These are phyloP conservation scores for Colletotrichum sp. DNA, from an alignment of 2,329 filamentous ascomycete genomes.

Conservation along the genomic window DNA sequence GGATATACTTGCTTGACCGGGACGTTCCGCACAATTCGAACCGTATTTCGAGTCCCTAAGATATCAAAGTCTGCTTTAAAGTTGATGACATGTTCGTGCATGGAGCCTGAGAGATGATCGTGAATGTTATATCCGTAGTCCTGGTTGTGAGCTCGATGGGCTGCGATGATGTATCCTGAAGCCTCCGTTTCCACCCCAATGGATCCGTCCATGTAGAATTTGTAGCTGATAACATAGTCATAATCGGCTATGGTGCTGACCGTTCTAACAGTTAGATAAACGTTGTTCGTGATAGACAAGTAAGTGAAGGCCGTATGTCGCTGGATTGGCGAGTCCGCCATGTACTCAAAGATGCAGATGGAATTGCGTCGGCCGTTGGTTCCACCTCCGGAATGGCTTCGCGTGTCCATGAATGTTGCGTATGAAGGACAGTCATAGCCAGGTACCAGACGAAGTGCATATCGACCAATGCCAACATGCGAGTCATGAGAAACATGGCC, in stretches of 20 bases:
- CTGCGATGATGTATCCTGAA: slow-evolving; percentile 58
- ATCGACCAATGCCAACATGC: slow-evolving; percentile 52
- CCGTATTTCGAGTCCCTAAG: slow-evolving; percentile 49
- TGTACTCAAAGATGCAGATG: slow-evolving; percentile 62
- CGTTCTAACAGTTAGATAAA: slow-evolving; percentile 46
- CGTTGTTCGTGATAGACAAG: slow-evolving; percentile 51
- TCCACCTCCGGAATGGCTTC: slow-evolving; percentile 47
- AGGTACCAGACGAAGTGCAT: slow-evolving; percentile 46
- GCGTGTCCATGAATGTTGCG: slow-evolving; percentile 53
- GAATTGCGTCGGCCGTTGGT: slow-evolving; percentile 50
- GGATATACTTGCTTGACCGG: slow-evolving; percentile 41
- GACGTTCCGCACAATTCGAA: slow-evolving; percentile 39
- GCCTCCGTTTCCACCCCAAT: slow-evolving; percentile 56
- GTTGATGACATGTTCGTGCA: slow-evolving; percentile 62
- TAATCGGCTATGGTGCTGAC: slow-evolving; percentile 60
- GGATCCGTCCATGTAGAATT: slow-evolving; percentile 56
- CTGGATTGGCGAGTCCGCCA: slow-evolving; percentile 52
- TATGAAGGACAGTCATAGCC: slow-evolving; percentile 59
- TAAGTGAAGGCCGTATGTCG: slow-evolving; percentile 48
- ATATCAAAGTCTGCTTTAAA: slow-evolving; percentile 62
- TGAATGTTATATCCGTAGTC: slow-evolving; percentile 57
- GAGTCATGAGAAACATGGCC: slow-evolving; percentile 49
- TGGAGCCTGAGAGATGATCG: slow-evolving; percentile 49
- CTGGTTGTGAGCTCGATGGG: slow-evolving; percentile 48
- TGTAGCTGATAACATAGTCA: slow-evolving; percentile 54